Evolutionary conservation across 2,329 filamentous ascomycete species (phyloP).

Genomic region (Cryphonectria nitschkei): DNA sequence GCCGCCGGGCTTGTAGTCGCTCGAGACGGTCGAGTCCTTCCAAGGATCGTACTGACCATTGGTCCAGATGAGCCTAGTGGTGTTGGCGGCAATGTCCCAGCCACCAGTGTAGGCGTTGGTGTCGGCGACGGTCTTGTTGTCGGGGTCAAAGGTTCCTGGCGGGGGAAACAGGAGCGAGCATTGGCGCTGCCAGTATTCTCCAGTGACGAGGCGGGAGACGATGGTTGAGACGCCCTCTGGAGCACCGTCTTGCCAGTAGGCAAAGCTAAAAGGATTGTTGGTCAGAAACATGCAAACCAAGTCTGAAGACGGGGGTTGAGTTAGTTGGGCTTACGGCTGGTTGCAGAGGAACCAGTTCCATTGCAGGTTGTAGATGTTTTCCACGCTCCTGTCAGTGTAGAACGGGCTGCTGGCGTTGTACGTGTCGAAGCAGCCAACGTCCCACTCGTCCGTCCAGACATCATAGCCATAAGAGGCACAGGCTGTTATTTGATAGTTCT

Average conservation of each 20-base stretch:
- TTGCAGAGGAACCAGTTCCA: conserved; percentile 63
- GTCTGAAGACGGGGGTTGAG: background rate
- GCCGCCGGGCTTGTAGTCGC: conserved; percentile 43
- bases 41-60: conserved; percentile 48
- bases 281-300: background rate
- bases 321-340: conserved; percentile 37
- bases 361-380: conserved; percentile 52
- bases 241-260: conserved; percentile 49
- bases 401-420: conserved; percentile 49
- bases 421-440: conserved; percentile 50
- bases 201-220: conserved; percentile 43
- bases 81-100: conserved; percentile 43
- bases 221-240: conserved; percentile 46
- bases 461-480: conserved; percentile 49
- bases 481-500: conserved; percentile 16
- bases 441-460: conserved; percentile 47
- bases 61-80: conserved; percentile 44
- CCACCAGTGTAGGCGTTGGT: conserved; percentile 47
- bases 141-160: conserved; percentile 43
- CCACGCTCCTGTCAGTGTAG: conserved; percentile 41
- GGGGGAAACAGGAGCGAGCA: conserved; percentile 49
- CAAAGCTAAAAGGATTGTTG: conserved; percentile 34
- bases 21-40: conserved; percentile 44
- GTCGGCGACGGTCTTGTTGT: conserved; percentile 38
- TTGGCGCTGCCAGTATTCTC: conserved; percentile 45